phyloP scores from a whole-genome alignment of 2,329 filamentous ascomycete genomes.

The Clonostachys rhizophaga region DNA sequence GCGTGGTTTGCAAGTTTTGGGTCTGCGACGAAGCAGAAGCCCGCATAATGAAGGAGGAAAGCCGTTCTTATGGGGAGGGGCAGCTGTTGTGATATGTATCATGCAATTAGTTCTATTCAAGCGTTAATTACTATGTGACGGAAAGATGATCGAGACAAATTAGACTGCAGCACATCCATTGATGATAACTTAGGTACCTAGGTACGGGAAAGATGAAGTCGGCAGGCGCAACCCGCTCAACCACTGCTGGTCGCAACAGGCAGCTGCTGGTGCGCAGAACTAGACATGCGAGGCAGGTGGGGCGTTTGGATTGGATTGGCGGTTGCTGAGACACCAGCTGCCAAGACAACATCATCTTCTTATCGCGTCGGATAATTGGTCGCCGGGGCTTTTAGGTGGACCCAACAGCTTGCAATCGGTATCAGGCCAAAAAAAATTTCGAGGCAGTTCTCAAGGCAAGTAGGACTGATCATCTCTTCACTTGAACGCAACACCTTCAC shows the following conservation, averaged over 20 bases:
- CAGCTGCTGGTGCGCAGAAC: too few species aligned
- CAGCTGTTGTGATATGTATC: too few species aligned
- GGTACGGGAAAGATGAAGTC: neutral
- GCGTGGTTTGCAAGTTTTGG: slow-evolving; percentile 15
- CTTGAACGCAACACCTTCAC: slow-evolving; percentile 9
- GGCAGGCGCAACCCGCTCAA: too few species aligned
- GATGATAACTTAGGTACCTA: too few species aligned
- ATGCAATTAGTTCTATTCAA: too few species aligned
- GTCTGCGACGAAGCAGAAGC: neutral
- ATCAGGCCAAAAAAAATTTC: slow-evolving; percentile 22
- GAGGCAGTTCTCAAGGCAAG: slow-evolving; percentile 6
- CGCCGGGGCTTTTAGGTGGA: neutral
- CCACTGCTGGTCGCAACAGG: too few species aligned
- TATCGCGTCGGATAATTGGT: slow-evolving; percentile 23
- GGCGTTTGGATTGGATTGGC: slow-evolving; percentile 1
- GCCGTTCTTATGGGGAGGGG: too few species aligned
- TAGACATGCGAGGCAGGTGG: too few species aligned
- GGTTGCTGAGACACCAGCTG: slow-evolving; percentile 25
- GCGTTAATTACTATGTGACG: too few species aligned
- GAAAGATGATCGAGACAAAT: too few species aligned
- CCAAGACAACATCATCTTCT: slow-evolving; percentile 16
- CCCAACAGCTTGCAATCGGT: neutral
- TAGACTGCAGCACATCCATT: neutral
- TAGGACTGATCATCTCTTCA: neutral
- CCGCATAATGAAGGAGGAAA: neutral